phyloP scores from a whole-genome alignment of 148 eudicot species.

The Silene conica region DNA sequence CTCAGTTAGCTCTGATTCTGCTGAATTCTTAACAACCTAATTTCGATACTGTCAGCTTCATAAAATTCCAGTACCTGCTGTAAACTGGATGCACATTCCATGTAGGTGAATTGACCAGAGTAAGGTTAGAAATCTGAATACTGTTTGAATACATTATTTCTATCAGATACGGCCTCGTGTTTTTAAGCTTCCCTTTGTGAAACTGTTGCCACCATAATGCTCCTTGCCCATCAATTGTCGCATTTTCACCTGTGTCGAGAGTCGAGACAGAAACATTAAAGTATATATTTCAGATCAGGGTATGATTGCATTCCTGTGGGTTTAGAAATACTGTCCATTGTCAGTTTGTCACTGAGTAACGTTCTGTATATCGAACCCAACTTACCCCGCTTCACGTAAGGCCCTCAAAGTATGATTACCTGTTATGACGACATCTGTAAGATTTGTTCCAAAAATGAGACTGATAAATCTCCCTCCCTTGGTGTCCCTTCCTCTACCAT shows the following conservation, averaged over 20 bases:
- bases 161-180: conserved; percentile 83
- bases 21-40: background rate
- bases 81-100: conserved; percentile 94
- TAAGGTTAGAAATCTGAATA: conserved; percentile 69
- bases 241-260: conserved; percentile 60
- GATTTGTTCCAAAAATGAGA: conserved; percentile 31
- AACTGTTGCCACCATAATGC: conserved; percentile 79
- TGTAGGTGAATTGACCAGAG: conserved; percentile 78
- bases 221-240: conserved; percentile 92
- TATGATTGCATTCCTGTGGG: no score
- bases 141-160: conserved; percentile 77
- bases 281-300: background rate
- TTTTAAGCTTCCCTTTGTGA: conserved; percentile 46
- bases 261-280: background rate
- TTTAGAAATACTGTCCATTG: no score
- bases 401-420: no score
- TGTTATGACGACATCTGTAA: conserved; percentile 31
- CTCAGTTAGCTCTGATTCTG: background rate
- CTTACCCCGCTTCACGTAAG: no score
- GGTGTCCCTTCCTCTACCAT: conserved; percentile 36
- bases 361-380: no score
- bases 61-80: conserved; percentile 54
- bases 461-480: conserved; percentile 33
- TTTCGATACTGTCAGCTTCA: background rate
- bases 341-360: no score